phyloP scores from a whole-genome alignment of 441 rosid genomes.

The Pelargonium myrrhifolium region DNA sequence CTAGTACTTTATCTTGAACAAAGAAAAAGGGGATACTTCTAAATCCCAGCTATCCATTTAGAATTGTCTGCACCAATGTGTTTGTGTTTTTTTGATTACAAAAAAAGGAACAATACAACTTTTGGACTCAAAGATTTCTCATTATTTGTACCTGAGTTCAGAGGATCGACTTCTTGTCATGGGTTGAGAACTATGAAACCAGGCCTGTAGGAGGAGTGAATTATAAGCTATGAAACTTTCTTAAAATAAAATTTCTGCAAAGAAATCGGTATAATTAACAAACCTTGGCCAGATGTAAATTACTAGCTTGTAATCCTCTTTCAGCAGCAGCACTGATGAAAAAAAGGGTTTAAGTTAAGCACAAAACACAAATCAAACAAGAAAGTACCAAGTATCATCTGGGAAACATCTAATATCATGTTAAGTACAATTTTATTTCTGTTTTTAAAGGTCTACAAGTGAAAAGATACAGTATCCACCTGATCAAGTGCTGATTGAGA shows the following conservation, averaged over 20 bases:
- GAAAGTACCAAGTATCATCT: not conserved
- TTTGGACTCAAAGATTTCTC: not conserved
- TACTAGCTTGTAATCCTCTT: constrained; percentile 39
- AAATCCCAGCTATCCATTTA: not conserved
- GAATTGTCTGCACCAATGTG: not conserved
- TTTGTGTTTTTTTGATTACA: no score
- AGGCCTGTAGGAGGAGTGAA: constrained; percentile 39
- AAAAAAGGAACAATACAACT: not conserved
- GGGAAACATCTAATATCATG: not conserved
- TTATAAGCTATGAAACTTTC: constrained; percentile 7
- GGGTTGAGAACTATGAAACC: constrained; percentile 66
- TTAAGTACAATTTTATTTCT: not conserved
- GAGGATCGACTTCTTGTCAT: constrained; percentile 77
- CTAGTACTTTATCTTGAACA: not conserved
- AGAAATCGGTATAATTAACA: constrained; percentile 9
- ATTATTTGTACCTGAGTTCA: constrained; percentile 43
- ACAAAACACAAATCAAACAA: not conserved
- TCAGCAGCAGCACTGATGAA: constrained; percentile 37
- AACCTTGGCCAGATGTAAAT: constrained; percentile 57
- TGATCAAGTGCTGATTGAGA: constrained; percentile 33
- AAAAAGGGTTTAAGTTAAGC: not conserved
- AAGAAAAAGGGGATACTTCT: not conserved
- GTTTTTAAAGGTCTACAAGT: no score
- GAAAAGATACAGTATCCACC: constrained; percentile 25
- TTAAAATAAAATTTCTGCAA: constrained; percentile 9